These are phyloP conservation scores for Imleria badia DNA, from an alignment of 768 basidiomycete genomes.

Conservation along the genomic window DNA sequence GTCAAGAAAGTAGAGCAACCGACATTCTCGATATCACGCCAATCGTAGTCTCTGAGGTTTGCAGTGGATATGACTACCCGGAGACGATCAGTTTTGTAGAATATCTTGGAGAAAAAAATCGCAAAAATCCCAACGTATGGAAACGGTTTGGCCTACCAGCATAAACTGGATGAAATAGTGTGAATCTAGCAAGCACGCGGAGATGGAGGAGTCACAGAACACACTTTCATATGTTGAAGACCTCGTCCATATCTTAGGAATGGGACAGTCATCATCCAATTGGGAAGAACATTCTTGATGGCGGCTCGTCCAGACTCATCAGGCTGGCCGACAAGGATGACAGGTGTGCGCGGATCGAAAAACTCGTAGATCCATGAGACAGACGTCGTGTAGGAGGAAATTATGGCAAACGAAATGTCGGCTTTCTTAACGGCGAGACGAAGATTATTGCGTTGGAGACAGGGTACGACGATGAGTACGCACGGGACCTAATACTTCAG, in stretches of 20 bases:
- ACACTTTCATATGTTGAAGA: slow-evolving; percentile 80
- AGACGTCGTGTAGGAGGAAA: slow-evolving; percentile 72
- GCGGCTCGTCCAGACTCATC: slow-evolving; percentile 52
- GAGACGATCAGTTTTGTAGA: slow-evolving; percentile 80
- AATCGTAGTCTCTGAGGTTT: slow-evolving; percentile 84
- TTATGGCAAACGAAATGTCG: slow-evolving; percentile 71
- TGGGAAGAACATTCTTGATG: slow-evolving; percentile 64
- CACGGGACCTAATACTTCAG: slow-evolving; percentile 74
- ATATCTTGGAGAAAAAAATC: slow-evolving; percentile 50
- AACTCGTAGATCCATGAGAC: slow-evolving; percentile 75
- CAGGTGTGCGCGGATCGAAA: slow-evolving; percentile 70
- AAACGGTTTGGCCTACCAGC: slow-evolving; percentile 44
- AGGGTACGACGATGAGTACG: slow-evolving; percentile 21
- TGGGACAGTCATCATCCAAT: slow-evolving; percentile 74
- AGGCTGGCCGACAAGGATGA: slow-evolving; percentile 74
- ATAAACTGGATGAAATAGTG: slow-evolving; percentile 56
- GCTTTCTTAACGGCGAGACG: slow-evolving; percentile 46
- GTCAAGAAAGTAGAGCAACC: slow-evolving; percentile 13
- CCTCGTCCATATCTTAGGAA: slow-evolving; percentile 57
- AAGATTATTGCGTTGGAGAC: slow-evolving; percentile 9
- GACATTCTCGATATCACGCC: slow-evolving; percentile 89
- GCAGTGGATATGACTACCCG: slow-evolving; percentile 83
- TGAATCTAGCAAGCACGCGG: slow-evolving; percentile 1
- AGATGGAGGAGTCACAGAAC: neutral
- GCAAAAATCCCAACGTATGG: no score